Conservation (phyloP, 2,329 filamentous ascomycete genomes). For the Geosmithia flava region DNA sequence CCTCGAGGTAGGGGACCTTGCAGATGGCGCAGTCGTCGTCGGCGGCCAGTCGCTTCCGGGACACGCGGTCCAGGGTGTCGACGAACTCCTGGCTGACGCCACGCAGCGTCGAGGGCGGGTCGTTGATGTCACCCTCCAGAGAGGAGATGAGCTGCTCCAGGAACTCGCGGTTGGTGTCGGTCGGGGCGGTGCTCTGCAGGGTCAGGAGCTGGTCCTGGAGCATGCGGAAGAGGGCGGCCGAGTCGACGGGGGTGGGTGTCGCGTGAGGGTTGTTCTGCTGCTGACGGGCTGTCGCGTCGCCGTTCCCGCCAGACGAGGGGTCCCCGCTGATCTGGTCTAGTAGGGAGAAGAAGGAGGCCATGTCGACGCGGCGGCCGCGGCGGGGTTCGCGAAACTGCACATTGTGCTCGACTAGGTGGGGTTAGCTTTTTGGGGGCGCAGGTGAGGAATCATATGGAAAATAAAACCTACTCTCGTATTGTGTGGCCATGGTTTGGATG, state of each 20-base stretch:
- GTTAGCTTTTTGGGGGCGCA: not conserved
- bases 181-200: conserved; percentile 35
- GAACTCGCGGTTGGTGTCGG: conserved; percentile 32
- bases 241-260: conserved; percentile 46
- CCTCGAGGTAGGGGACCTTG: conserved; percentile 47
- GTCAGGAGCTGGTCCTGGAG: conserved; percentile 46
- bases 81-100: conserved; percentile 49
- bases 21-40: conserved; percentile 52
- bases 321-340: conserved; percentile 36
- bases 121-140: conserved; percentile 37
- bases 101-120: conserved; percentile 35
- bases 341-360: conserved; percentile 49
- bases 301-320: conserved; percentile 8
- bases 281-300: conserved; percentile 8
- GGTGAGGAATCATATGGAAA: not conserved
- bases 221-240: conserved; percentile 43
- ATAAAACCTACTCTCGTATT: conserved; percentile 37
- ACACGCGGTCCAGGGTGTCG: conserved; percentile 46
- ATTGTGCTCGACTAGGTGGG: conserved; percentile 48
- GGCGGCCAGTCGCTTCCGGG: conserved; percentile 30
- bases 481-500: conserved; percentile 33
- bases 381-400: conserved; percentile 32
- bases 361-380: conserved; percentile 43
- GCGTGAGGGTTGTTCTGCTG: conserved; percentile 35
- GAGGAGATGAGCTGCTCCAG: conserved; percentile 33